Evolutionary conservation across 352 stramenopile genomes (phyloP).

Genomic region (Globisporangium acanthophoron): DNA sequence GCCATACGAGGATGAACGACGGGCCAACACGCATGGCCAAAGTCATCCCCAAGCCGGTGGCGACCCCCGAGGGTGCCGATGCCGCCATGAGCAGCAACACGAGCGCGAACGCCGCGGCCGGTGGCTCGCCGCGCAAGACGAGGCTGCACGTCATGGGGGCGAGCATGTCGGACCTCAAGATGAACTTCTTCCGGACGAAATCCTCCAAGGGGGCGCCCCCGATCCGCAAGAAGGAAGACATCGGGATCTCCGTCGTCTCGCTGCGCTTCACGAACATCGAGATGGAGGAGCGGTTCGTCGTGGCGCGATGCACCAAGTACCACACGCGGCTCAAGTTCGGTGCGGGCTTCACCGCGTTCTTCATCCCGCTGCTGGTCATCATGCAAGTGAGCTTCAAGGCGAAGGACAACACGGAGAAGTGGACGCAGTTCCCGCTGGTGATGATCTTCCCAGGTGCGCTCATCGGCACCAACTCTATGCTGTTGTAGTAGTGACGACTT

Average conservation of each 20-base stretch:
- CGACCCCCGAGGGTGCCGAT: slow-evolving; percentile 20
- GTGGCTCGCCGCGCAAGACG: slow-evolving; percentile 28
- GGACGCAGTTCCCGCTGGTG: slow-evolving; percentile 63
- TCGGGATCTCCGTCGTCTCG: slow-evolving; percentile 68
- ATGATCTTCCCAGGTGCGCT: slow-evolving; percentile 70
- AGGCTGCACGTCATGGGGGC: slow-evolving; percentile 40
- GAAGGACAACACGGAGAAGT: slow-evolving; percentile 54
- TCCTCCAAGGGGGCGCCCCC: slow-evolving; percentile 17
- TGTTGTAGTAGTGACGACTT: background rate
- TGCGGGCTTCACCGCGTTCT: slow-evolving; percentile 68
- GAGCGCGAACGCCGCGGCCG: slow-evolving; percentile 15
- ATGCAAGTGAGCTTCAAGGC: slow-evolving; percentile 83
- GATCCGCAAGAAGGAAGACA: slow-evolving; percentile 64
- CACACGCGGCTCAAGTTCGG: slow-evolving; percentile 69
- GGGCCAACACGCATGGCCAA: slow-evolving; percentile 62
- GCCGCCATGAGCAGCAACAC: slow-evolving; percentile 23
- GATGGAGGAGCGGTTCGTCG: slow-evolving; percentile 59
- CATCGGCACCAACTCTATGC: too few species aligned
- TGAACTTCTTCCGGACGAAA: slow-evolving; percentile 65
- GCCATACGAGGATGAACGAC: slow-evolving; percentile 74
- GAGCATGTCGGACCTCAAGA: slow-evolving; percentile 62
- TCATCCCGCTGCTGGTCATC: slow-evolving; percentile 81
- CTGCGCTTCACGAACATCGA: slow-evolving; percentile 63
- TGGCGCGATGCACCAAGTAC: slow-evolving; percentile 55
- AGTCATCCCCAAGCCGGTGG: slow-evolving; percentile 61